These are phyloP conservation scores for Avena atlantica DNA, from an alignment of 176 grass and related monocot species.

Conservation along the genomic window DNA sequence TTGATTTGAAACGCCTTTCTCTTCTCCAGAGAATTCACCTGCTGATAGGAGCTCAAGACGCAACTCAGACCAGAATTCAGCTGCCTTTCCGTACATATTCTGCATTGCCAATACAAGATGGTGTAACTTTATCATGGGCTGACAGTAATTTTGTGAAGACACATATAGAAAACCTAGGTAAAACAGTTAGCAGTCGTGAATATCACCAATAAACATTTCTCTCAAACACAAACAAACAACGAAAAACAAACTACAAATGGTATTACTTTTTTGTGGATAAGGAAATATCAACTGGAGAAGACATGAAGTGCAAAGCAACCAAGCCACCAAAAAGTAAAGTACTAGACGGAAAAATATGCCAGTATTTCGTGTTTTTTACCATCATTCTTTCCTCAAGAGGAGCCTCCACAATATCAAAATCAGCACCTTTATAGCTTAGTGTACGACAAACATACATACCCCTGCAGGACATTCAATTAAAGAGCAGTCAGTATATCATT, in stretches of 20 bases:
- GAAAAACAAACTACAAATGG: conserved; percentile 10
- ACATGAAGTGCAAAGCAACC: conserved; percentile 18
- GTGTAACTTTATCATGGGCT: conserved; percentile 34
- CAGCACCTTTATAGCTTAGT: conserved; percentile 89
- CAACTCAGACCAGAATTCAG: conserved; percentile 87
- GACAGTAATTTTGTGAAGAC: not conserved
- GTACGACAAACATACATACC: conserved; percentile 99
- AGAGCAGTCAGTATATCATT: conserved; percentile 36
- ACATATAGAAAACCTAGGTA: not conserved
- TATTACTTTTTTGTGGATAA: conserved; percentile 17
- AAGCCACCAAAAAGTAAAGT: conserved; percentile 33
- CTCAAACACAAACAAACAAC: not conserved
- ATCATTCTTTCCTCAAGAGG: conserved; percentile 90
- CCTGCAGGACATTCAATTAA: conserved; percentile 59
- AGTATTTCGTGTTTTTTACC: conserved; percentile 69
- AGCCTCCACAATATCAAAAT: conserved; percentile 97
- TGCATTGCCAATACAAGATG: conserved; percentile 47
- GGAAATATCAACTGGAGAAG: conserved; percentile 26
- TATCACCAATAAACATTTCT: conserved; percentile 2
- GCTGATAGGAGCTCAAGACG: conserved; percentile 90
- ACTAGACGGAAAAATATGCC: conserved; percentile 20
- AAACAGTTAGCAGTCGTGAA: conserved; percentile 21
- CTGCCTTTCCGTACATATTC: conserved; percentile 89
- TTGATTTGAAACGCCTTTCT: conserved; percentile 79
- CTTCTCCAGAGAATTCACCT: conserved; percentile 72